Evolutionary conservation across 805 yeast species (phyloP), one percentile per base, ranked within the genome.

Genomic region (Candida taoyuanica): DNA sequence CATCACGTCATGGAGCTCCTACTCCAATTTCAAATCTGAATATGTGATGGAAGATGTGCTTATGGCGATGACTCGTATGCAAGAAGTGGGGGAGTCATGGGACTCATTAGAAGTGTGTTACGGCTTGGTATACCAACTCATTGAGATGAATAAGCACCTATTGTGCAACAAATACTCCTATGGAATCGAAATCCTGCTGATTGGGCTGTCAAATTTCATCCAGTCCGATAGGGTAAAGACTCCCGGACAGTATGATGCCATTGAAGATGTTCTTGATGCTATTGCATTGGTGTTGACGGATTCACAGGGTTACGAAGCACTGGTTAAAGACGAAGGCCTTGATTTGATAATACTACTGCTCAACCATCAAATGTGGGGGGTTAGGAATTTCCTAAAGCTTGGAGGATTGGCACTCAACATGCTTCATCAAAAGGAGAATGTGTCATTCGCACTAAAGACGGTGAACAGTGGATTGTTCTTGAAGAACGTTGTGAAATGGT

Each of bases 261-360:
- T 34, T 16, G 44, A 34, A 8, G 49, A 41, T 17, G 37, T 41
- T 11, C 29, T 47, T 17, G 51, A 52, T 24, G 28, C 45, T 4
- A n/a, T 44, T n/a, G 37, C 37, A 1, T 31, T 40, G 9, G 33
- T 42, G 5, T 6, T 52, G 5, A 34, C 44, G 1, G 14, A 23
- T 1, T 12, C 17, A 5, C 17, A 26, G 2, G 55, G 53, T 3
- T 37, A 38, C 18, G 38, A 44, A 3, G 20, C 41, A 3, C 44
- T 52, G 15, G 15, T 39, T 7, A 36, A 37, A 14, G 34, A 46
- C 31, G 53, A 50, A 34, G 57, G 55, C 7, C 34, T 50, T 29
- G 50, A 49, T 16, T 31, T 50, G 20, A 20, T 47, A 2, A 20
- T 37, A 9, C 17, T 42, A 7, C 19, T 50, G 6, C 20, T 47